phyloP scores from a whole-genome alignment of 2,329 filamentous ascomycete species.

The Fusarium subglutinans region DNA sequence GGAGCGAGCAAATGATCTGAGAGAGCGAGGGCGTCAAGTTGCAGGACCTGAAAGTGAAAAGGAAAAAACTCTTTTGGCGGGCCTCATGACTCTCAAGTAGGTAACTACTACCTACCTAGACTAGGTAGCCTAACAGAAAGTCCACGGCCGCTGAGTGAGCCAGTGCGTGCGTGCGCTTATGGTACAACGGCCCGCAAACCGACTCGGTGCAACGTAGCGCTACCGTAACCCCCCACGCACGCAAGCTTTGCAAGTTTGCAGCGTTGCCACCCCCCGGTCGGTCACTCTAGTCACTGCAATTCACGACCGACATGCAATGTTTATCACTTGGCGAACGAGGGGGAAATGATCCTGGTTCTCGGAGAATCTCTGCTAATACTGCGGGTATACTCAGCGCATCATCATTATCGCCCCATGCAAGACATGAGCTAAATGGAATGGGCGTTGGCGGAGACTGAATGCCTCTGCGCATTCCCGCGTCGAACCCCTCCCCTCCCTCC shows the following conservation, averaged over 20 bases:
- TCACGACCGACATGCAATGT: background rate
- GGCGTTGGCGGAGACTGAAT: slow-evolving; percentile 18
- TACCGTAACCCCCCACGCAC: slow-evolving; percentile 17
- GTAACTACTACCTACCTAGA: background rate
- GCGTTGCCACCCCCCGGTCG: slow-evolving; percentile 1
- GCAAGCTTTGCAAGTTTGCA: background rate
- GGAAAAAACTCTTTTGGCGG: slow-evolving; percentile 18
- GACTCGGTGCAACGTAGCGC: slow-evolving; percentile 15
- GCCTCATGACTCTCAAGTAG: slow-evolving; percentile 24
- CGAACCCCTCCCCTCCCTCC: background rate
- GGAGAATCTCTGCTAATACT: background rate
- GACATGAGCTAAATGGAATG: slow-evolving; percentile 18
- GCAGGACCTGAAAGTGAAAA: background rate
- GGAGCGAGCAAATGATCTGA: background rate
- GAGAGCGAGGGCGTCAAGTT: background rate
- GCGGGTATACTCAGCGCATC: background rate
- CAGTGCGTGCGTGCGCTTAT: background rate
- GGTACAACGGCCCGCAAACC: slow-evolving; percentile 22
- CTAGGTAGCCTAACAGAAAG: background rate
- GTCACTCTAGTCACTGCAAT: background rate
- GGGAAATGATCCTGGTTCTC: background rate
- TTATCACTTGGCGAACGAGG: slow-evolving; percentile 21
- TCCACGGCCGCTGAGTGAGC: slow-evolving; percentile 16
- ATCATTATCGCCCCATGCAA: background rate
- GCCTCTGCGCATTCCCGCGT: slow-evolving; percentile 16